Base-by-base conservation (phyloP, 129 eudicot species). In the Apium graveolens region DNA sequence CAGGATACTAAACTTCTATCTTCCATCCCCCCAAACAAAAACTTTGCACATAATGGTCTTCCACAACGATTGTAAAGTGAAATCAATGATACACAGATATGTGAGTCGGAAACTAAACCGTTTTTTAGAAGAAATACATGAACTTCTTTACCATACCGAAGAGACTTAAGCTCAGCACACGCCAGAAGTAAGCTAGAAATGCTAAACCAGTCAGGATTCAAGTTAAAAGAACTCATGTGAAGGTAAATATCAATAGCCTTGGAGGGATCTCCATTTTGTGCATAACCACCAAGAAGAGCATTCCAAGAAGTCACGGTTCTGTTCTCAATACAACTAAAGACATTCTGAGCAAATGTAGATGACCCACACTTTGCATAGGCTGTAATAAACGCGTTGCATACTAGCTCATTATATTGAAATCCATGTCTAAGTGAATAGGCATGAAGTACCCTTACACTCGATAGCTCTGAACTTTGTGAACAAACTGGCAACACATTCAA, bases 121-220 rank as follows among this genome's bases (percentile, higher is more conserved):
- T 86, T 88, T 83, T 84, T 86, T 63, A 90, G 84, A 80, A 88
- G 86, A 88, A 82, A 84, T 72, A 89, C 87, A 57, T 90, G 96
- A 73, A 77, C 78, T 78, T 82, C 81, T 79, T 77, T 90, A 24
- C 96, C 96, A 65, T 80, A 75, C 35, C 20, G 74, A 32, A 84
- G 84, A 31, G 71, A 77, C 55, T 82, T 81, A 34, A 86, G 81
- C 31, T 83, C 82, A 34, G 83, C 27, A 77, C 83, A 90, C 29
- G 90, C 87, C 81, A 82, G 78, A 78, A 90, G 89, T 24, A 90
- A 77, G 86, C 86, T 90, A 45, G 84, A 81, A 48, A 90, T 84
- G 81, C 65, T 84, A 74, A 81, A 83, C 78, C 77, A 82, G 80
- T 90, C 96, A 2, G 96, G 90, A 13, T 77, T 32, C 4, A 88